Base-by-base conservation (phyloP, 129 eudicot species). In the Artemisia tridentata region DNA sequence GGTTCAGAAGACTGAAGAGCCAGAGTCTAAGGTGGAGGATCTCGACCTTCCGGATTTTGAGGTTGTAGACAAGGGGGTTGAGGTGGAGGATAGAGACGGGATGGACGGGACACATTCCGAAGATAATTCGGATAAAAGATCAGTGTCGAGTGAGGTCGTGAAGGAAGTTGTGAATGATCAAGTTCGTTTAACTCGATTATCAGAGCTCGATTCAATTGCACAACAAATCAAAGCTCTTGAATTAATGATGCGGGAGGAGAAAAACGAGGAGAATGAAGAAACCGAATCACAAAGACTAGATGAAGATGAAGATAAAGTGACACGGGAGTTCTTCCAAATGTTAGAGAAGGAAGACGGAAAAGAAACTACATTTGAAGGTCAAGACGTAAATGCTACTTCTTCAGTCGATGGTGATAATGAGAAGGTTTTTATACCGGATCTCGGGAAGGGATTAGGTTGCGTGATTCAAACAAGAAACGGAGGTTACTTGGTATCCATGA, bases 161-260 rank as follows among this genome's bases (percentile, higher is more conserved):
- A 93, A 93, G 85, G 96, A 93, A 75, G 41, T 93, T n/a, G 99
- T 93, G 50, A 87, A 90, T n/a, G 99, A 93, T 65, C 88, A 82
- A 31, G 60, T 73, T 45, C 91, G 84, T 67, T 52, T 78, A 13
- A 73, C 62, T 1, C 77, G 99, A 47, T 52, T 93, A 71, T 75
- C 90, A 1, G 99, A 87, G 80, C 95, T 93, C n/a, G 97, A 93
- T 79, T 84, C 80, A 0, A 89, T 93, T 19, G 91, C 97, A 7
- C 96, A 87, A 60, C 97, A 93, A 77, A 90, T 93, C 52, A 89
- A 87, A 82, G 99, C 99, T 13, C 96, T 93, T 51, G 99, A 93
- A 77, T 82, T 97, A 3, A 71, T 93, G 86, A 87, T 93, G 88
- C 69, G 51, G 11, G 85, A 82, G 13, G 92, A 93, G 23, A 85